Conservation (phyloP, 441 rosid genomes). For the Macaranga tanarius region DNA sequence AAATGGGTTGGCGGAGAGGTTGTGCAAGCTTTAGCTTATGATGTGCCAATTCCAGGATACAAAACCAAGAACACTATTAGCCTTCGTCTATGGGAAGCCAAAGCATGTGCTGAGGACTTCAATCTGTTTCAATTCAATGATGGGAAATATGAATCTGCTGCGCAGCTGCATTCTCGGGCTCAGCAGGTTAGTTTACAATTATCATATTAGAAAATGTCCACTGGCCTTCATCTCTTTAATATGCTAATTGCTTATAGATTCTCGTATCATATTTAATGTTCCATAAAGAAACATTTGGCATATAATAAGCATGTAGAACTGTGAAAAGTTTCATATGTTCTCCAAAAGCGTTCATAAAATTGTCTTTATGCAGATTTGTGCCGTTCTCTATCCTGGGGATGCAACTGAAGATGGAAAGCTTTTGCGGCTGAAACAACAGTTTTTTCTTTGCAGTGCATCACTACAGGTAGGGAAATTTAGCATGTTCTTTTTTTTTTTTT, state of each 20-base stretch:
- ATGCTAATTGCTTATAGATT: not conserved
- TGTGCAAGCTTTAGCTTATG: slow-evolving; percentile 94
- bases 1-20: slow-evolving; percentile 92
- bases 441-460: slow-evolving; percentile 96
- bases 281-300: not conserved
- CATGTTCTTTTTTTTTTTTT: slow-evolving; percentile 15
- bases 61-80: slow-evolving; percentile 94
- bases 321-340: slow-evolving; percentile 11
- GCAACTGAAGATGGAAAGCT: slow-evolving; percentile 95
- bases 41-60: slow-evolving; percentile 97
- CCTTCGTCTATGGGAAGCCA: slow-evolving; percentile 99
- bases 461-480: slow-evolving; percentile 71
- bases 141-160: slow-evolving; percentile 94
- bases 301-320: slow-evolving; percentile 4
- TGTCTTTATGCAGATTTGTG: slow-evolving; percentile 71
- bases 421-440: slow-evolving; percentile 92
- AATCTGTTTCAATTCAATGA: slow-evolving; percentile 88
- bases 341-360: slow-evolving; percentile 7
- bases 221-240: not conserved
- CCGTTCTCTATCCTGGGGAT: slow-evolving; percentile 98
- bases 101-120: slow-evolving; percentile 71
- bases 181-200: slow-evolving; percentile 57
- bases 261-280: not conserved
- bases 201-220: slow-evolving; percentile 10
- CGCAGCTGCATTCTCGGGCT: slow-evolving; percentile 83